Base-by-base conservation (phyloP, 2,329 filamentous ascomycete species). In the Colletotrichum orchidophilum region DNA sequence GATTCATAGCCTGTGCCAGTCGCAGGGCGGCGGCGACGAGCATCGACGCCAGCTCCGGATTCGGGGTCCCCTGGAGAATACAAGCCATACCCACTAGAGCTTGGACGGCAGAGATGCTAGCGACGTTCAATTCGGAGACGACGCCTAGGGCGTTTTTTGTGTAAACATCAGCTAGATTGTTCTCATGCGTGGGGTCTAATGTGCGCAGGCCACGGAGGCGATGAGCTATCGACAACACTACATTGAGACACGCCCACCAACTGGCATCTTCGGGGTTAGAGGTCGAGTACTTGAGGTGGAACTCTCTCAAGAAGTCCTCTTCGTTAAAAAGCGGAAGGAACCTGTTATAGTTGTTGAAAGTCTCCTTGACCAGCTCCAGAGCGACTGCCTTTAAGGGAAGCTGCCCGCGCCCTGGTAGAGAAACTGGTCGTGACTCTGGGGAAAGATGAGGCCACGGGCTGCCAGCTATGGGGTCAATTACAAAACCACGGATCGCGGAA, bases 181-280 rank as follows among this genome's bases (percentile, higher is more conserved):
- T 75, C 61, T 75, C 71, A 11, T 62, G 59, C 3, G 52, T 27
- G 1, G 70, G 58, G 13, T 76, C 72, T 18, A 68, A 58, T n/a
- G 54, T 70, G n/a, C 73, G 71, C 71, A 75, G 71, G 13, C 72
- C 70, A 3, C 75, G 75, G 55, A 76, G 74, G 24, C 72, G 74
- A 53, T 75, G 72, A 1, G 74, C 74, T 3, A 77, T 57, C 6
- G 74, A 71, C 2, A 77, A 58, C 39, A 74, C 72, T 24, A 77
- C 74, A 55, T 77, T 77, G 58, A 77, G 63, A 42, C 75, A 76
- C 3, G 75, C 75, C 75, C 75, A 77, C 75, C 75, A 76, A 3
- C 39, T 65, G 12, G 75, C 67, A 66, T 73, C 63, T 18, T 59
- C 49, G 9, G 70, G 69, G 24, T 54, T 73, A 0, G 69, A 71